Base-by-base conservation (phyloP, 2,329 filamentous ascomycete species). In the Fusarium sp. region DNA sequence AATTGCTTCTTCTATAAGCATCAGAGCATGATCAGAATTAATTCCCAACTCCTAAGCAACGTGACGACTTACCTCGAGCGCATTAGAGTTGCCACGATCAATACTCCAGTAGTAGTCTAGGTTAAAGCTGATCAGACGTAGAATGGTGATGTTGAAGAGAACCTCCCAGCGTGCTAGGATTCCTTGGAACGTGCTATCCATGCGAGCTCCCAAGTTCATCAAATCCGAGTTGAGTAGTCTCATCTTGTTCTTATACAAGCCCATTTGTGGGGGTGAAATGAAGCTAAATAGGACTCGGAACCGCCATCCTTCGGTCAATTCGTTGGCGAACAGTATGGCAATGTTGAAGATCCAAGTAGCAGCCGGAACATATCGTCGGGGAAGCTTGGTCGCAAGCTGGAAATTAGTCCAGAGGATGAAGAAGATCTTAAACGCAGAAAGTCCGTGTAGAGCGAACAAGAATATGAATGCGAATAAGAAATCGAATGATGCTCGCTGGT, bases 71-170 rank as follows among this genome's bases (percentile, higher is more conserved):
- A 98, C 96, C 92, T 98, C 96, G 47, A 98, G 82, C 14, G 92
- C 88, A 78, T 90, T 95, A 35, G 88, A 85, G 69, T 83, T 84
- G 44, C 88, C 85, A 66, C 90, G 87, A 73, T 93, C 90, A 6
- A 93, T 82, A 77, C 94, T 96, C 96, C 96, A 99, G 81, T 97
- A 96, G 81, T 97, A 95, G 83, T 99, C 96, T 80, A 99, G 83
- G 81, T 98, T 98, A 88, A 98, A 99, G 81, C 96, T 98, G 78
- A 99, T 95, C 54, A 98, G 87, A 10, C 96, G 92, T 63, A 99
- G 85, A 32, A 98, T 92, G 7, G 96, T 98, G 70, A 99, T 90
- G 79, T 99, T 99, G 87, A 99, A 99, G 10, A 98, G 88, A n/a
- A 99, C 91, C 81, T 98, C 94, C 96, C 96, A 99, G 67, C 96